These are phyloP conservation scores for Dictyostelium firmibasis DNA, from an alignment of 78 protist genomes.

Conservation along the genomic window DNA sequence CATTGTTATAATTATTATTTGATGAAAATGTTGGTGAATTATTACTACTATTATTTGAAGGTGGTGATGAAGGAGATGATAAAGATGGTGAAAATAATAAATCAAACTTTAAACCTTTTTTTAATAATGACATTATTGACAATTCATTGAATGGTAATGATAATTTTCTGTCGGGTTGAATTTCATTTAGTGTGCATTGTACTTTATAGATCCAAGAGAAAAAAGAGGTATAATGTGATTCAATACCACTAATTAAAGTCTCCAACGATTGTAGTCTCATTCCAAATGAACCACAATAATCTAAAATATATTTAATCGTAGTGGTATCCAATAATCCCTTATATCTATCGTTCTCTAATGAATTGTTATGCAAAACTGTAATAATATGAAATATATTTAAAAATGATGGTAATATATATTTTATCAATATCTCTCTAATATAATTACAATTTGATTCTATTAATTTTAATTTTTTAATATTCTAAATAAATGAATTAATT, in stretches of 20 bases:
- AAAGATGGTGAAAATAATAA: background rate
- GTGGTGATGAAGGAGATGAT: background rate
- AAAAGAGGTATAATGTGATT: background rate
- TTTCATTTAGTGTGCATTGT: slow-evolving; percentile 5
- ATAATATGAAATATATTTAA: background rate
- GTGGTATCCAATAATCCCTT: background rate
- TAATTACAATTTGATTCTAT: background rate
- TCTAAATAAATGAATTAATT: background rate
- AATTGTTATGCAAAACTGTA: background rate
- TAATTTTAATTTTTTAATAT: background rate
- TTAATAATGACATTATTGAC: background rate
- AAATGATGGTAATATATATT: background rate
- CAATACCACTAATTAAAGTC: background rate
- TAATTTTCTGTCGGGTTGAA: background rate
- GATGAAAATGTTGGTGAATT: background rate
- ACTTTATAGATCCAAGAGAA: slow-evolving; percentile 49
- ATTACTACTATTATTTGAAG: background rate
- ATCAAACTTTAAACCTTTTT: slow-evolving; percentile 29
- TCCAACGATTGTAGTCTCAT: background rate
- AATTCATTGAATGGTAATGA: slow-evolving; percentile 8
- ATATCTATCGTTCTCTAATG: background rate
- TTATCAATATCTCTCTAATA: background rate
- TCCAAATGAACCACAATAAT: slow-evolving; percentile 13
- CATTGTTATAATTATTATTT: background rate
- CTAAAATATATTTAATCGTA: background rate